These are phyloP conservation scores for Diversispora eburnea DNA, from an alignment of 192 early-diverging fungal genomes.

Conservation along the genomic window DNA sequence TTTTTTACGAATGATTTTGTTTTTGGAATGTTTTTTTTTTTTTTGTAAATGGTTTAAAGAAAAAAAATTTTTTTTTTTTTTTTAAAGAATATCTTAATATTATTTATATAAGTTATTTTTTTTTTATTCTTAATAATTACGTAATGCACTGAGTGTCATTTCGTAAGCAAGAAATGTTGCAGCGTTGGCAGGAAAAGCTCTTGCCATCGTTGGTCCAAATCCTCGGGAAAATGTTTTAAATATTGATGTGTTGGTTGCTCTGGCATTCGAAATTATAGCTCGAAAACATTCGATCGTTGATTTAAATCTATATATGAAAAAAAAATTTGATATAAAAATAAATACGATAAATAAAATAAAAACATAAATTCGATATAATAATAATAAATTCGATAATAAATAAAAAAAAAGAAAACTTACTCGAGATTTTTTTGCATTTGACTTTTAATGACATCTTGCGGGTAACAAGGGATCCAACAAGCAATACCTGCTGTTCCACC, in stretches of 20 bases:
- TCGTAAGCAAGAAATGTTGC: slow-evolving; percentile 78
- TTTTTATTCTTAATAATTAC: background rate
- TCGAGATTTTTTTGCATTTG: slow-evolving; percentile 63
- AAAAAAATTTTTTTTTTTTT: no score
- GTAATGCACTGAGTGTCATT: slow-evolving; percentile 35
- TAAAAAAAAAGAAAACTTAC: slow-evolving; percentile 20
- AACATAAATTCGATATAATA: background rate
- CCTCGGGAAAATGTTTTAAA: slow-evolving; percentile 75
- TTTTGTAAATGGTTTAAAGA: no score
- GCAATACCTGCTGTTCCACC: slow-evolving; percentile 94
- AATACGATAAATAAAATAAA: no score
- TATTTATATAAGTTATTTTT: background rate
- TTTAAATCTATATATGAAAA: slow-evolving; percentile 32
- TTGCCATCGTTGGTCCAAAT: slow-evolving; percentile 75
- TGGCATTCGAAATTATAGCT: slow-evolving; percentile 50
- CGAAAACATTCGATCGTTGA: slow-evolving; percentile 35
- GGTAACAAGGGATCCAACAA: slow-evolving; percentile 79
- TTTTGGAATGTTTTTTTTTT: no score
- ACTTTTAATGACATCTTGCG: slow-evolving; percentile 86
- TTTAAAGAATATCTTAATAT: background rate
- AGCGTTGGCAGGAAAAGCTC: slow-evolving; percentile 81
- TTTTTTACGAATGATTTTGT: no score
- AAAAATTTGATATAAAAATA: background rate
- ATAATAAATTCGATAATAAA: background rate
- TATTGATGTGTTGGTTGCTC: slow-evolving; percentile 33